Evolutionary conservation across 129 eudicot species (phyloP), one percentile per base, ranked within the genome.

Genomic region (Escallonia herrerae): DNA sequence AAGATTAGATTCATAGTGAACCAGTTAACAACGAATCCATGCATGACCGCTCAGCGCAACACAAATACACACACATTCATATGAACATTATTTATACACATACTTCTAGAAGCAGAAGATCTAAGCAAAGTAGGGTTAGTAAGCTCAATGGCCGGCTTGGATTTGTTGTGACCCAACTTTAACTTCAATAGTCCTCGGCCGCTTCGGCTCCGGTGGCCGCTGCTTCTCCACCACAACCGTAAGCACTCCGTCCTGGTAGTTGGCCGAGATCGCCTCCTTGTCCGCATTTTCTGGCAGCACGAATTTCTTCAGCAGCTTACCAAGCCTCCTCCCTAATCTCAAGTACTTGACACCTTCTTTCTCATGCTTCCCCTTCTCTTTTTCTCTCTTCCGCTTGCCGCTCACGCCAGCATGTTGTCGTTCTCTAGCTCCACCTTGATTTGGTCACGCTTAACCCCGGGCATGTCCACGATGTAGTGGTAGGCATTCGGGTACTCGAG

Each of bases 161-260:
- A 22, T 22, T 22, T 22, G 33, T 46, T 2, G 14, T 13, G 56
- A 13, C 5, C 56, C 56, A n/a, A 64, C 56, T 2, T 64, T 64
- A 38, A 64, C 57, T 40, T 64, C 56, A 33, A 64, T 64, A 64
- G n/a, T 47, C 69, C 40, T 64, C n/a, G 69, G 69, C 69, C 48
- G 47, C 69, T 64, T 22, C 2, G 69, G 69, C 69, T 64, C 48
- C 69, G 47, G 69, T 0, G 69, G 69, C 5, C 57, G 69, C 43
- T 6, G 11, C 13, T 64, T 45, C 56, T 48, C 69, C 55, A 64
- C 56, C 37, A n/a, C 39, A 7, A 44, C 56, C n/a, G 54, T 46
- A 41, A 45, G 22, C 7, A 64, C 69, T 33, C 69, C 69, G 44
- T 58, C 43, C 43, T 58, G 3, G 8, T 37, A 64, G 15, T 3